These are phyloP conservation scores for Eucalyptus tenuipes DNA, from an alignment of 345 rosid genomes.

Conservation along the genomic window DNA sequence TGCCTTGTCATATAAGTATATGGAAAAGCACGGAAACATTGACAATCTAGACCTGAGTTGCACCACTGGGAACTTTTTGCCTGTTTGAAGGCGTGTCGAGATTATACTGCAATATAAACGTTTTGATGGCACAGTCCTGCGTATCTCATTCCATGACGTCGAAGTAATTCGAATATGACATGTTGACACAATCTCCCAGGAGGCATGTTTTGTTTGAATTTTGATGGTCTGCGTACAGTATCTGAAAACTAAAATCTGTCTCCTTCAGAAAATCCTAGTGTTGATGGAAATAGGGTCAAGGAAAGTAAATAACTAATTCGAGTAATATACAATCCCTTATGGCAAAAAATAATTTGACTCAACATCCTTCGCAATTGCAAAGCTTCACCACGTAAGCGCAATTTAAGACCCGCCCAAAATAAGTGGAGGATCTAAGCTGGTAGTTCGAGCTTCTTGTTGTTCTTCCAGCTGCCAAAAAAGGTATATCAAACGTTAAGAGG, in stretches of 20 bases:
- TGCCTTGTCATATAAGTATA: neutral
- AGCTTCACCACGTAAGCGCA: neutral
- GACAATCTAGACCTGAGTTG: neutral
- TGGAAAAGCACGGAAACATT: neutral
- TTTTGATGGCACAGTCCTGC: neutral
- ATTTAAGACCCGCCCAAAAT: neutral
- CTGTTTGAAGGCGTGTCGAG: neutral
- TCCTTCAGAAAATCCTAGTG: neutral
- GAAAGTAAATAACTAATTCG: neutral
- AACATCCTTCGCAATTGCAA: neutral
- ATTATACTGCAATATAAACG: neutral
- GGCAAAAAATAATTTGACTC: neutral
- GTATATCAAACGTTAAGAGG: neutral
- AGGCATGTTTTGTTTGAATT: neutral
- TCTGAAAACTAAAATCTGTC: neutral
- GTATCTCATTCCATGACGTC: neutral
- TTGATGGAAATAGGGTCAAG: neutral
- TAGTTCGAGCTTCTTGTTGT: constrained; percentile 71
- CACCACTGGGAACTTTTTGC: neutral
- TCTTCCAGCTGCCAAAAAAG: constrained; percentile 58
- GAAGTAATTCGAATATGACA: neutral
- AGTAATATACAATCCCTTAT: neutral
- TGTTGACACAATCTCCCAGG: neutral
- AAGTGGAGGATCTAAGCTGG: constrained; percentile 35
- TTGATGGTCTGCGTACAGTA: neutral